Base-by-base conservation (phyloP, 139 green algal species). In the Coelastrella sp. region DNA sequence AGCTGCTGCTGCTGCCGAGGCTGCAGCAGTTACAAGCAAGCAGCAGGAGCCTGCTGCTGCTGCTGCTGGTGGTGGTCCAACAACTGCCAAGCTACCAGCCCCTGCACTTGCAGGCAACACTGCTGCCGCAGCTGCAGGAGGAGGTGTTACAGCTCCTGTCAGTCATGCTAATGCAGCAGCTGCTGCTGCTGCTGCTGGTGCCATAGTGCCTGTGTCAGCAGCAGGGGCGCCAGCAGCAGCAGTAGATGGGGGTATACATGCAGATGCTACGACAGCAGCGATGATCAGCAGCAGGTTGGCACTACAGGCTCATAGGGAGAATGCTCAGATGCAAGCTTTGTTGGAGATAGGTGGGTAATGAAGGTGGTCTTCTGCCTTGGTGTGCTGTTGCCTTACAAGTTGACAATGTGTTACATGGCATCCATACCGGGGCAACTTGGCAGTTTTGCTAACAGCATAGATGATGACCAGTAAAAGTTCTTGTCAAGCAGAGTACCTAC, bases 231-330 rank as follows among this genome's bases (percentile, higher is more conserved):
- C 13, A 32, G 27, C 64, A 48, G 64, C 64, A 32, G 64, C 35
- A 50, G 67, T 23, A 38, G 68, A 23, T 77, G 68, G 38, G 4
- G 68, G 68, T 4, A 19, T 77, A 38, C 45, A 45, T 59, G 68
- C 53, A 9, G 21, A 21, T n/a, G 53, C 19, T 64, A 0, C 21
- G 17, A 64, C 43, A 37, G 68, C 68, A 7, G 68, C 68, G 0
- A 4, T 77, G 19, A 77, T 77, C 37, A 77, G 68, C 73, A 81
- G 34, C 19, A 40, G 41, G 5, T 15, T 81, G 32, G 73, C 37
- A 5, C 30, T 68, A 45, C 73, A 66, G 25, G 62, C 32, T 11
- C 50, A 57, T 1, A 40, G 45, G 19, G 73, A 53, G 17, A 48
- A 77, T 37, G 68, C 68, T 23, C 38, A 45, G 19, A 30, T 77